These are phyloP conservation scores for Aspergillus novofumigatus DNA, from an alignment of 2,329 filamentous ascomycete genomes.

Conservation along the genomic window DNA sequence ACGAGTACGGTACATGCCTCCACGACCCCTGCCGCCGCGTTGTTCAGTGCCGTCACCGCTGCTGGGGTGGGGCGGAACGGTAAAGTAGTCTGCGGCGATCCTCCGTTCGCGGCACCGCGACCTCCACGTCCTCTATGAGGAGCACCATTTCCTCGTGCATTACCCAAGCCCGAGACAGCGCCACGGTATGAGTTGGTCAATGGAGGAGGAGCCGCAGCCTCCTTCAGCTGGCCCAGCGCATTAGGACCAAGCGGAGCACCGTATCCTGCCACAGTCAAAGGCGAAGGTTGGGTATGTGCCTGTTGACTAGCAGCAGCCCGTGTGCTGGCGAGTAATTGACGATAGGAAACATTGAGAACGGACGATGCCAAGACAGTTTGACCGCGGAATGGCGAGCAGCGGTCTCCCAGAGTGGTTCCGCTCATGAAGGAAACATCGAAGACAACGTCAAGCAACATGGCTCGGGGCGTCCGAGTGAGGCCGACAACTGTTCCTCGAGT, in stretches of 20 bases:
- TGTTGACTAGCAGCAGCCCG: conserved; percentile 38
- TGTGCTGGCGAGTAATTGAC: conserved; percentile 66
- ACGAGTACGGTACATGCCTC: conserved; percentile 24
- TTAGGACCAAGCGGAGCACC: conserved; percentile 55
- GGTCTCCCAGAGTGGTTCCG: conserved; percentile 82
- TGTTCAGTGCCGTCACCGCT: conserved; percentile 15
- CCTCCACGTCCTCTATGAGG: conserved; percentile 33
- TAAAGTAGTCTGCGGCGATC: conserved; percentile 21
- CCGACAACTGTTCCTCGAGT: conserved; percentile 91
- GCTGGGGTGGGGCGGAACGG: conserved; percentile 30
- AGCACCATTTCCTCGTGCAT: conserved; percentile 30
- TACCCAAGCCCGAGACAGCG: conserved; percentile 48
- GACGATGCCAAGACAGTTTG: conserved; percentile 86
- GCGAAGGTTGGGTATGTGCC: conserved; percentile 55
- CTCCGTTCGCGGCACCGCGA: conserved; percentile 24
- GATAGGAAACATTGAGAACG: conserved; percentile 80
- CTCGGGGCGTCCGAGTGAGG: conserved; percentile 80
- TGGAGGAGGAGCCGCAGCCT: conserved; percentile 54
- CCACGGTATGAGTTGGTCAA: conserved; percentile 57
- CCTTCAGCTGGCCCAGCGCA: conserved; percentile 57
- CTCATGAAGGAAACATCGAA: conserved; percentile 98
- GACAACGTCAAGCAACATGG: conserved; percentile 80
- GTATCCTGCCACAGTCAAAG: conserved; percentile 53
- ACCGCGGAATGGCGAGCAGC: conserved; percentile 88
- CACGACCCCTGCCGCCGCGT: conserved; percentile 23